Conservation (phyloP, 2,329 filamentous ascomycete genomes). For the Neonectria ditissima region DNA sequence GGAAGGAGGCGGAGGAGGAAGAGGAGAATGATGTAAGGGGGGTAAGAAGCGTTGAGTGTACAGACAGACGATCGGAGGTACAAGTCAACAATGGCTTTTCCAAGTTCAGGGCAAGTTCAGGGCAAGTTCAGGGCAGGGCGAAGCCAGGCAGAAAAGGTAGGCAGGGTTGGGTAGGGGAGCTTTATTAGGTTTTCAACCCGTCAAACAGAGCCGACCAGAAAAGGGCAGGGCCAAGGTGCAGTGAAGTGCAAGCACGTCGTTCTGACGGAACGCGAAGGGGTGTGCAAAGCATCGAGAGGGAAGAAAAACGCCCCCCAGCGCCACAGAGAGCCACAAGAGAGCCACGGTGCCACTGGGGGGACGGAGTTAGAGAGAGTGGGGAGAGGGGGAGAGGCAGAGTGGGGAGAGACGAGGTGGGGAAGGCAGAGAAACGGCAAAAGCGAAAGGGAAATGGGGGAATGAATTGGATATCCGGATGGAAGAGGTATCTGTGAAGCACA, state of each 20-base stretch:
- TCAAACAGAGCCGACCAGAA: not conserved
- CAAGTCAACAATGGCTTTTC: not conserved
- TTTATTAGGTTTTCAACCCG: conserved; percentile 25
- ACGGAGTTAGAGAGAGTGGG: conserved; percentile 4
- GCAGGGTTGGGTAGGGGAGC: conserved; percentile 7
- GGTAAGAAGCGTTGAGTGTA: not conserved
- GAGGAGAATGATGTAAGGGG: not conserved
- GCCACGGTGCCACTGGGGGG: conserved; percentile 3
- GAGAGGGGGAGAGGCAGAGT: not conserved
- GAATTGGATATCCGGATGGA: not conserved
- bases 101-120: not conserved
- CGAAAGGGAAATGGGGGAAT: not conserved
- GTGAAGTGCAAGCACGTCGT: conserved; percentile 2
- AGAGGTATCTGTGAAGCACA: conserved; percentile 14
- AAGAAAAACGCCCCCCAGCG: not conserved
- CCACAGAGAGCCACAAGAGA: not conserved
- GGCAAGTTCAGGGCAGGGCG: conserved; percentile 4
- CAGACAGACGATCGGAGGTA: not conserved
- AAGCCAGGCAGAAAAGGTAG: not conserved
- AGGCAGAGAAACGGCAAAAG: not conserved
- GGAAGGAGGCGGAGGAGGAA: not conserved
- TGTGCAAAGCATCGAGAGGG: not conserved
- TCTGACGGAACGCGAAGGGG: no score
- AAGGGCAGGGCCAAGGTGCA: not conserved
- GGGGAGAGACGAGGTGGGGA: not conserved